These are phyloP conservation scores for Gynochthodes officinalis DNA, from an alignment of 257 asterid species.

Conservation along the genomic window DNA sequence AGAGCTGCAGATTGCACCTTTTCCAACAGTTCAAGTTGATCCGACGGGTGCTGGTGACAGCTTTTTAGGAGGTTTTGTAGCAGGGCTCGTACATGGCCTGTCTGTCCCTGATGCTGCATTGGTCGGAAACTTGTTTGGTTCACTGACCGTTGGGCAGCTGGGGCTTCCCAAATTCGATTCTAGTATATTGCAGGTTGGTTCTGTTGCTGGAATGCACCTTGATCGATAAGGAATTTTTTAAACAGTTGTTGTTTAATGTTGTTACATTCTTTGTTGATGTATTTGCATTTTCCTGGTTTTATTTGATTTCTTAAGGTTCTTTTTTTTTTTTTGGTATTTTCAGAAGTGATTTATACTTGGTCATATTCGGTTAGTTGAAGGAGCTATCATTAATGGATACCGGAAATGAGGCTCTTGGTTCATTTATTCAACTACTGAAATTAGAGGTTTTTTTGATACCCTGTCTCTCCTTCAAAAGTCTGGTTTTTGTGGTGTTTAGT, in stretches of 20 bases:
- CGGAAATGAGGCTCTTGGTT: background rate
- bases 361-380: background rate
- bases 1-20: conserved; percentile 69
- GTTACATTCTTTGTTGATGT: conserved; percentile 4
- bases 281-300: background rate
- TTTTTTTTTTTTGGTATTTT: background rate
- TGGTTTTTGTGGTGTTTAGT: background rate
- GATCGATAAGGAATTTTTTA: background rate
- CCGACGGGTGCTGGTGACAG: conserved; percentile 99
- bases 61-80: conserved; percentile 85
- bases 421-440: background rate
- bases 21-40: conserved; percentile 75
- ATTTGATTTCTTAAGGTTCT: background rate
- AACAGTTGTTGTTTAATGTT: conserved; percentile 3
- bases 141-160: conserved; percentile 74
- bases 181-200: conserved; percentile 68
- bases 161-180: conserved; percentile 75
- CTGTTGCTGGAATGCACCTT: background rate
- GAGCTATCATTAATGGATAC: background rate
- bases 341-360: background rate
- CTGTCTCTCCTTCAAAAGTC: background rate
- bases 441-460: background rate
- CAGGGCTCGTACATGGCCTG: conserved; percentile 70
- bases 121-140: conserved; percentile 88
- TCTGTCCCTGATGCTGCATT: conserved; percentile 80